Evolutionary conservation across 2,329 filamentous ascomycete genomes (phyloP).

Genomic region (Elsinoe australis): DNA sequence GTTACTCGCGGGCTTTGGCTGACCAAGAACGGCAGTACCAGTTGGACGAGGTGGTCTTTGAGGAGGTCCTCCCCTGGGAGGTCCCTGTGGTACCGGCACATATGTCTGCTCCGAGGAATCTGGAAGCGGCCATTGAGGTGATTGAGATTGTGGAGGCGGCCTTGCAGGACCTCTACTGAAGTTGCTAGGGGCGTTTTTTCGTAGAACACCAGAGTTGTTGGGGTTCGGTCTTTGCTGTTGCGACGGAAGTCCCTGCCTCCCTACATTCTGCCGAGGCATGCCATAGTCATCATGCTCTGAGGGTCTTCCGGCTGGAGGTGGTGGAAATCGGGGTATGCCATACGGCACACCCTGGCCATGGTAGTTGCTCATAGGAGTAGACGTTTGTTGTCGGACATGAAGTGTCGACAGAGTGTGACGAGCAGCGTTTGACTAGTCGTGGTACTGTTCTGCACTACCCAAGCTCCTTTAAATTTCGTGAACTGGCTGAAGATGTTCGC

Average conservation of each 20-base stretch:
- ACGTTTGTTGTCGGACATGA: not conserved
- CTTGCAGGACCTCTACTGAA: conserved; percentile 15
- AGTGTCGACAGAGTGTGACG: not conserved
- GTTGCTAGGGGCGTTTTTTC: conserved; percentile 15
- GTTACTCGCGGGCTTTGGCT: conserved; percentile 11
- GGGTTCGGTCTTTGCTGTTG: conserved; percentile 11
- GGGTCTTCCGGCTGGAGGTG: conserved; percentile 3
- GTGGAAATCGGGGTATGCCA: conserved; percentile 14
- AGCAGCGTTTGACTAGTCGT: not conserved
- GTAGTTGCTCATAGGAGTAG: conserved; percentile 12
- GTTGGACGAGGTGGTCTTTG: conserved; percentile 10
- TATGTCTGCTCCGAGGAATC: not conserved
- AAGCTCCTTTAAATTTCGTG: conserved; percentile 3
- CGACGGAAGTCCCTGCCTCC: not conserved
- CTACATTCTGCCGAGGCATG: not conserved
- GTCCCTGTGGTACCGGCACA: not conserved
- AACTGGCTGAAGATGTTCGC: not conserved
- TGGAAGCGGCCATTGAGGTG: conserved; percentile 11
- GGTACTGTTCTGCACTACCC: not conserved
- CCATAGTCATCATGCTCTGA: conserved; percentile 7
- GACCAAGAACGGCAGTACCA: conserved; percentile 7
- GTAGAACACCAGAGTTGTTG: conserved; percentile 1
- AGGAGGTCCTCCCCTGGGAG: not conserved
- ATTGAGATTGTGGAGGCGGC: not conserved
- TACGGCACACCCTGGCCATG: conserved; percentile 16